Base-by-base conservation (phyloP, 768 basidiomycete species). In the Tulasnella sp. region DNA sequence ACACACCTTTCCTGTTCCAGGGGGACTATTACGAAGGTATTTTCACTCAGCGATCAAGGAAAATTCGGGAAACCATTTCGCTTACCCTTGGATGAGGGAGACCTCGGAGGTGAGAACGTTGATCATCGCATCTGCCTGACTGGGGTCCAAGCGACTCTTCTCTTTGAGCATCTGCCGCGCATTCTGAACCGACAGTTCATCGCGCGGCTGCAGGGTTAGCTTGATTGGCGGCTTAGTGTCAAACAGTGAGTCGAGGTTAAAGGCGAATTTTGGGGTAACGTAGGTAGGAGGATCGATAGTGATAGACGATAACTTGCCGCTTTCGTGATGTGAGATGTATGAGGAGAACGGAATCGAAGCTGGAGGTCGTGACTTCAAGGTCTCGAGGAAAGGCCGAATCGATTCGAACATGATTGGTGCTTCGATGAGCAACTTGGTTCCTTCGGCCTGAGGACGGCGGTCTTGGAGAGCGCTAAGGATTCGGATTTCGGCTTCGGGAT, bases 1-100 rank as follows among this genome's bases (percentile, higher is more conserved):
- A 92, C 70, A 73, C 62, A 88, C 88, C 84, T 91, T 91, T 74
- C 90, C 91, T 0, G 90, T 91, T 1, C 90, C 91, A 1, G 90
- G 91, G 32, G 90, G 90, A 52, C 89, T 90, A 88, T 84, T 72
- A 0, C 88, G 90, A 12, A 34, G 34, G 26, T 90, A 0, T 78
- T 77, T 0, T 84, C 85, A 74, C 91, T 88, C 0, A 91, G 82
- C 2, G 91, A 84, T 0, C 22, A 6, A 9, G 16, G 19, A 12
- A 32, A 59, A 37, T 9, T 14, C 26, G 32, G 16, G 4, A 47
- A 8, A 62, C 35, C 19, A 0, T 36, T 3, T 19, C 6, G 67
- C 81, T 62, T 69, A 90, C 88, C 91, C 91, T 80, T 92, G 90
- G 42, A 93, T 89, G 63, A 92, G 78, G 0, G 85, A 81, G 0